Evolutionary conservation across 176 grass and related monocot species (phyloP), one percentile per base, ranked within the genome.

Genomic region (Bolboschoenus planiculmis): DNA sequence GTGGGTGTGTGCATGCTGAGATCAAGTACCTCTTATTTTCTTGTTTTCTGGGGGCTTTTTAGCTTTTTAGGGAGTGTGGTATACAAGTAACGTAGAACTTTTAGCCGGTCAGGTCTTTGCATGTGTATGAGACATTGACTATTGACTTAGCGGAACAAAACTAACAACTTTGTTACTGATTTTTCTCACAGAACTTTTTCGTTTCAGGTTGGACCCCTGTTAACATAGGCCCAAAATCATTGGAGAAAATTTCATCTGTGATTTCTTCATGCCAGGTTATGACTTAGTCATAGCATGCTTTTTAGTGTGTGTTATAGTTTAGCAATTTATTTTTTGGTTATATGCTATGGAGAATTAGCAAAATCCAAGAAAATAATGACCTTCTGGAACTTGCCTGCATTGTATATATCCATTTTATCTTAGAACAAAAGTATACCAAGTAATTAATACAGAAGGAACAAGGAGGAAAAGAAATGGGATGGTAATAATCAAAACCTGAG

Each of bases 181-280:
- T 23, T 42, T 23, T 42, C 65, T 70, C 20, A 70, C 36, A 29
- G 9, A 75, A 75, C 4, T 18, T 64, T 43, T 2, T 61, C 40
- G 15, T 18, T 89, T 90, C 85, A 91, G 95, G 87, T 31, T 98
- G 88, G 92, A 86, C 84, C 68, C 95, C 95, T 75, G 70, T 71
- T 78, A 92, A 98, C 86, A 90, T 95, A 88, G 95, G 95, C 34
- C 95, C 95, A 88, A 88, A 79, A 53, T 87, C 95, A 60, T 80
- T 93, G 83, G 90, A 91, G 87, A 91, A 82, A 87, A 77, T 88
- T 79, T 91, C 90, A 81, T 86, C 84, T 34, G 48, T 94, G 62
- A 79, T 93, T n/a, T 76, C 84, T 84, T 83, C 78, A 66, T 93
- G 90, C 55, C 89, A 93, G 87, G 95, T 97, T 18, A 92, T 80